Conservation (phyloP, 768 basidiomycete genomes). For the Leccinum subgranulosum region DNA sequence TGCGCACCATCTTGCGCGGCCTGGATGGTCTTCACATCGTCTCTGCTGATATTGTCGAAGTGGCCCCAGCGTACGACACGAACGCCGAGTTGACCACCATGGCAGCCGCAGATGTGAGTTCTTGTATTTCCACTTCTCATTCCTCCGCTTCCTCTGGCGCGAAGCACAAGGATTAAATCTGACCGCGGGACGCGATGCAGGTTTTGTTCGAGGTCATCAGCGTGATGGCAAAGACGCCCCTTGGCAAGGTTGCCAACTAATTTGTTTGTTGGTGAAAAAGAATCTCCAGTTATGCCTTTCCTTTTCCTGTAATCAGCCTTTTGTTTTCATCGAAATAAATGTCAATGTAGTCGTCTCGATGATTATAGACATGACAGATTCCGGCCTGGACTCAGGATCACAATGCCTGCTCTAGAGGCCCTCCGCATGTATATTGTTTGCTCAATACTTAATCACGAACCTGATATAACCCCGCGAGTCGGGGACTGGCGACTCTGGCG, state of each 20-base stretch:
- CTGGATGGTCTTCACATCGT: slow-evolving; percentile 74
- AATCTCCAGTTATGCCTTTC: neutral
- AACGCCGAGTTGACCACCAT: slow-evolving; percentile 63
- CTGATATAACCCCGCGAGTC: no score
- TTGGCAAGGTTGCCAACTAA: slow-evolving; percentile 51
- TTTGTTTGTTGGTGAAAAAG: neutral
- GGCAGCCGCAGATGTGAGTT: slow-evolving; percentile 57
- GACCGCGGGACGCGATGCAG: slow-evolving; percentile 34
- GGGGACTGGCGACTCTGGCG: no score
- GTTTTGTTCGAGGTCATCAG: slow-evolving; percentile 73
- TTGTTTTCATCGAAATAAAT: neutral
- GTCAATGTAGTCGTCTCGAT: neutral
- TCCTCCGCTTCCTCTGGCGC: neutral
- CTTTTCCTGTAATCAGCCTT: neutral
- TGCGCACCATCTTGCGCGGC: slow-evolving; percentile 73
- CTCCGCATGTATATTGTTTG: neutral
- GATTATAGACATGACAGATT: neutral
- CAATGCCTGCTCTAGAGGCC: no score
- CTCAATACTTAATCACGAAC: no score
- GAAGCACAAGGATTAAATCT: neutral
- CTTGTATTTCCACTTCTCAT: neutral
- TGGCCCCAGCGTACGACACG: slow-evolving; percentile 76
- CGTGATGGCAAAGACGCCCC: slow-evolving; percentile 76
- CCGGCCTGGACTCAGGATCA: no score
- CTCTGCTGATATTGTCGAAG: slow-evolving; percentile 82